Evolutionary conservation across 2,329 filamentous ascomycete genomes (phyloP), one percentile per base, ranked within the genome.

Genomic region (Trichoderma sp.): DNA sequence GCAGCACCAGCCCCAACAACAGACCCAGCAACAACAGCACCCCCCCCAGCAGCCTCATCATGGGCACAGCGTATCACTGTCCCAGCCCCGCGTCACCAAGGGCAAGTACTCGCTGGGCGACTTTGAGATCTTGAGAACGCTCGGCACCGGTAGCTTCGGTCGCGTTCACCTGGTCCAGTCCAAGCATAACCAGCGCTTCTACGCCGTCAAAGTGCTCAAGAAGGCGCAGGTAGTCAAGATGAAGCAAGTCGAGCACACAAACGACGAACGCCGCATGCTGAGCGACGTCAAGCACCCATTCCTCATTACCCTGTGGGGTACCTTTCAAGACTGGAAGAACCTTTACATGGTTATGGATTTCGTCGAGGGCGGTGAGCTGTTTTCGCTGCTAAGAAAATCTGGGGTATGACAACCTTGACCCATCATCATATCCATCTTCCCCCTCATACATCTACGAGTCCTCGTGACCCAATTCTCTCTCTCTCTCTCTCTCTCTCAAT

Each of bases 331-430:
- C 77, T 87, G 90, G 61, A 94, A 90, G 82, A 98, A 97, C 79
- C 84, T 99, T 43, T 99, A 99, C 87, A 99, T 99, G 96, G 96
- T 99, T 76, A 99, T 99, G 96, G 96, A 99, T 81, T 99, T 99
- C 83, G 95, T 99, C 66, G 96, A 99, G 81, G 96, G 96, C 74
- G 96, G 96, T 76, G 96, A 99, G 84, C 85, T 99, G 66, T 99
- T 99, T 80, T 98, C 95, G 74, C 82, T 99, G 75, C 84, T 99
- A 75, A 88, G 96, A 75, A 98, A 99, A 81, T 98, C 95, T 85
- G 90, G 95, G 87, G 88, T 87, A 86, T 16, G 63, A 51, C 28
- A 81, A 85, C 82, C 65, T 32, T 26, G 24, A 18, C 7, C 24
- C 28, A 26, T 39, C 34, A 43, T 43, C 37, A 43, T 39, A 18